A percentile compares a stretch with the other conserved stretches of the same genome.
phyloP scores from a whole-genome alignment of 2,329 filamentous ascomycete genomes.

The Fusarium incarnatum region DNA sequence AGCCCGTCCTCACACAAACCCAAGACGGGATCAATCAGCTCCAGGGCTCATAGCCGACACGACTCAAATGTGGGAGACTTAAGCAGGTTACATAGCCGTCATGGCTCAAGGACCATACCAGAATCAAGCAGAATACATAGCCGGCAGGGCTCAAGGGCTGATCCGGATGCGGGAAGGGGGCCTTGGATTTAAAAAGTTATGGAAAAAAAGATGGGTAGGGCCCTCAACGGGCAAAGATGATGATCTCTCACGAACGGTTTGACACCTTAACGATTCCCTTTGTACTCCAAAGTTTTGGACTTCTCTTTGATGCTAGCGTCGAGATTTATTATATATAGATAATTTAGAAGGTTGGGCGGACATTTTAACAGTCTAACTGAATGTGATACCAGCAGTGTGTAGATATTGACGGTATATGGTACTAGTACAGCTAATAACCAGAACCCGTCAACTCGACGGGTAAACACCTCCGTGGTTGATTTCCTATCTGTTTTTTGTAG shows the following conservation, averaged over 20 bases:
- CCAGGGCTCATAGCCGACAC: constrained; percentile 35
- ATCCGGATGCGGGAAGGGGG: constrained; percentile 22
- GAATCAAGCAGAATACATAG: constrained; percentile 29
- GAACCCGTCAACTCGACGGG: neutral
- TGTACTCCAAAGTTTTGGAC: constrained; percentile 12
- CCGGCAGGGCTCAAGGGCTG: constrained; percentile 28
- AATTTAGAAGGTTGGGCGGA: constrained; percentile 16
- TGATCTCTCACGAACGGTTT: constrained; percentile 30
- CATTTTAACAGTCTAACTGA: neutral
- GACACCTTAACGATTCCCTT: constrained; percentile 33
- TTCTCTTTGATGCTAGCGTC: constrained; percentile 20
- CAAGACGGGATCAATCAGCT: constrained; percentile 34
- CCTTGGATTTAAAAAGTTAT: constrained; percentile 32
- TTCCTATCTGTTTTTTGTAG: constrained; percentile 45
- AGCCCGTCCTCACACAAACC: constrained; percentile 35
- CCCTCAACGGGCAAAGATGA: constrained; percentile 10
- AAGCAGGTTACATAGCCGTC: constrained; percentile 36
- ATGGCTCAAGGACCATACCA: constrained; percentile 13
- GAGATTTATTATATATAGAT: constrained; percentile 24
- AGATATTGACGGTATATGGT: neutral
- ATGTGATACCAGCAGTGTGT: neutral
- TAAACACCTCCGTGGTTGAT: neutral
- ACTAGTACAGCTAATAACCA: neutral
- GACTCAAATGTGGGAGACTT: constrained; percentile 22
- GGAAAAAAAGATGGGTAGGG: constrained; percentile 3